Evolutionary conservation across 495 filamentous ascomycete species (phyloP), one percentile per base, ranked within the genome.

Genomic region (Hypoxylon crocopeplum): DNA sequence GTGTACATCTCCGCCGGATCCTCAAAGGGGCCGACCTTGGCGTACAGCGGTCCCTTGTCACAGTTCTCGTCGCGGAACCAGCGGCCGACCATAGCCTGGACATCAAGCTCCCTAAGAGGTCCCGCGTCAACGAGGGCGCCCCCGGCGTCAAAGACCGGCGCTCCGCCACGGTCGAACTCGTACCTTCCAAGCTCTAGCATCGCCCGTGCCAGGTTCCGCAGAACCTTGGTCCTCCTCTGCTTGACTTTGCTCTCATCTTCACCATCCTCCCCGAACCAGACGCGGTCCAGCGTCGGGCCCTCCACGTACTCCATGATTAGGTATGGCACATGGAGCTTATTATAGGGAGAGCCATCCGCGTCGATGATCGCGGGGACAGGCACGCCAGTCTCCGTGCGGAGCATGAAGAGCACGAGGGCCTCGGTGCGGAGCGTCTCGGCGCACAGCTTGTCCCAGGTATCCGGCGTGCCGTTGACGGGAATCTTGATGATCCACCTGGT

Each of bases 281-380:
- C 41, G 11, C 39, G 48, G 20, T 69, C 57, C 19, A 66, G 49
- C 12, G 57, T 42, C 19, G 17, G 44, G 3, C 66, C 66, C 13
- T 58, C 38, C 13, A 69, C 29, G 27, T 44, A 69, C 22, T 51
- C 58, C 66, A 66, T 69, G 16, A 69, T 61, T 10, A 62, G 37
- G 27, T 61, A 69, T 0, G 66, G 66, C 21, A 54, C 54, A 6
- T 62, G 57, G 2, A 62, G 2, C 5, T 54, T 34, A 24, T 69
- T 69, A 15, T 66, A 38, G 3, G 56, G 42, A 8, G 45, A 38
- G 11, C 56, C 49, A 19, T 66, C 57, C 0, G 58, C 58, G 15
- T 66, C 66, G 47, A 69, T 59, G 32, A 69, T 48, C 16, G 50
- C 54, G 6, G 66, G 66, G 7, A 69, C 57, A 8, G 66, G 66